A percentile compares a stretch with the other conserved stretches of the same genome.
These are phyloP conservation scores for Pythium rhizo-oryzae DNA, from an alignment of 352 stramenopile genomes.

Conservation along the genomic window DNA sequence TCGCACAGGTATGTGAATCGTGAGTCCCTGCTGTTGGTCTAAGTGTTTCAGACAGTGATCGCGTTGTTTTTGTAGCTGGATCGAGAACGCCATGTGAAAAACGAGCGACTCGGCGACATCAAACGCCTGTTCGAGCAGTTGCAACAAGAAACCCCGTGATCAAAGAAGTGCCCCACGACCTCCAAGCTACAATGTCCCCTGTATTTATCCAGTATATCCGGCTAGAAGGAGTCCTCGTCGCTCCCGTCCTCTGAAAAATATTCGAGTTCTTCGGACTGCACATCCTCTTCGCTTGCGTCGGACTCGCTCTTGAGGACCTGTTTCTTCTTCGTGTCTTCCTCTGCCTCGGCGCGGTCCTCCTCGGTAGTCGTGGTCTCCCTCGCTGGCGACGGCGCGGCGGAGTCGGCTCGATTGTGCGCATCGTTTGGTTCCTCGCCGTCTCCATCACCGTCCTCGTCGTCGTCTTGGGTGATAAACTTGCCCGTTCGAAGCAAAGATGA, in stretches of 20 bases:
- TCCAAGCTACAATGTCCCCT: background rate
- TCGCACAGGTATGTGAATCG: slow-evolving; percentile 45
- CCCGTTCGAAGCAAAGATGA: background rate
- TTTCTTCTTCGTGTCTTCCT: slow-evolving; percentile 49
- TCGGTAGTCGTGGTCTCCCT: background rate
- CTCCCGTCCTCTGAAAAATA: slow-evolving; percentile 85
- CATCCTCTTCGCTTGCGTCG: slow-evolving; percentile 57
- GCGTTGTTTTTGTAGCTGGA: slow-evolving; percentile 50
- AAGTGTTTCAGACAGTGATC: too few relatives aligned
- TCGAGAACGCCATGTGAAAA: slow-evolving; percentile 67
- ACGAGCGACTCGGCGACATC: slow-evolving; percentile 71
- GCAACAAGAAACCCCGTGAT: slow-evolving; percentile 51
- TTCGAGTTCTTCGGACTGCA: slow-evolving; percentile 77
- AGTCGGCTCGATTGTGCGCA: background rate
- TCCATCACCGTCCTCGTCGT: slow-evolving; percentile 9
- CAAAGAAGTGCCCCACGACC: background rate
- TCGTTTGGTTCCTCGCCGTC: slow-evolving; percentile 3
- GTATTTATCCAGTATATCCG: background rate
- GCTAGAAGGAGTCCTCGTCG: slow-evolving; percentile 81
- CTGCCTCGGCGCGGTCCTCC: slow-evolving; percentile 20
- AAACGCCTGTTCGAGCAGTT: slow-evolving; percentile 79
- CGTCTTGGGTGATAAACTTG: slow-evolving; percentile 21
- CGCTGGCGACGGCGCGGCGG: background rate
- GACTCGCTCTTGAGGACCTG: slow-evolving; percentile 45
- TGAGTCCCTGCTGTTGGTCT: background rate